Evolutionary conservation across 2,329 filamentous ascomycete species (phyloP).

Genomic region (Bipolaris gigantea): DNA sequence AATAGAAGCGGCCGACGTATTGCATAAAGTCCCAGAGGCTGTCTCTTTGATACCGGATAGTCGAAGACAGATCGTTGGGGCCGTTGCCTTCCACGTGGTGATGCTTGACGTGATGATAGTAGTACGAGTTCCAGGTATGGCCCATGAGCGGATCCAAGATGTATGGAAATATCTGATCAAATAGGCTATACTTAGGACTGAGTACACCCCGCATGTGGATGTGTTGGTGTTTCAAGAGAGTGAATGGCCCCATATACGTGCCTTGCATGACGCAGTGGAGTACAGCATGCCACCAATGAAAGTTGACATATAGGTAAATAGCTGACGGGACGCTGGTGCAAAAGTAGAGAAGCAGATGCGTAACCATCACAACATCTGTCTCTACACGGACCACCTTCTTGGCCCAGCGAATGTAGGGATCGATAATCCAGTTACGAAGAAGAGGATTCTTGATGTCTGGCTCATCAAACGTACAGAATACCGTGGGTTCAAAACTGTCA

Average conservation of each 20-base stretch:
- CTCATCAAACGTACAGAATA: conserved; percentile 58
- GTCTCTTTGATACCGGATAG: conserved; percentile 75
- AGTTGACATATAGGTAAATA: conserved; percentile 64
- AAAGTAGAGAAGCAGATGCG: conserved; percentile 73
- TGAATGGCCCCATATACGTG: conserved; percentile 73
- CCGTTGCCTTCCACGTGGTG: conserved; percentile 83
- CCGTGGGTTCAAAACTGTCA: conserved; percentile 57
- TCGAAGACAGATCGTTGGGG: conserved; percentile 73
- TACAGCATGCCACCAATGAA: conserved; percentile 68
- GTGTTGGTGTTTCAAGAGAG: conserved; percentile 81
- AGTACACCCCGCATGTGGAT: conserved; percentile 76
- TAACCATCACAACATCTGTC: conserved; percentile 77
- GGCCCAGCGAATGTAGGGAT: conserved; percentile 62
- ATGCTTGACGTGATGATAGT: conserved; percentile 83
- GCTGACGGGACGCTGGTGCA: conserved; percentile 71
- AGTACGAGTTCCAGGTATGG: conserved; percentile 85
- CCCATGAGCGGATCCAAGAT: conserved; percentile 75
- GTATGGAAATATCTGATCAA: conserved; percentile 73
- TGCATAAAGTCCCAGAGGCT: conserved; percentile 65
- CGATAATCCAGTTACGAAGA: conserved; percentile 54
- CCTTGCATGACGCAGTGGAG: conserved; percentile 67
- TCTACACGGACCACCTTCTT: conserved; percentile 62
- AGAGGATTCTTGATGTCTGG: conserved; percentile 46
- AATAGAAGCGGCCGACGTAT: conserved; percentile 73
- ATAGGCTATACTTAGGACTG: conserved; percentile 53